Evolutionary conservation across 192 early-diverging fungal genomes (phyloP), one percentile per base, ranked within the genome.

Genomic region (Coemansia sp.): DNA sequence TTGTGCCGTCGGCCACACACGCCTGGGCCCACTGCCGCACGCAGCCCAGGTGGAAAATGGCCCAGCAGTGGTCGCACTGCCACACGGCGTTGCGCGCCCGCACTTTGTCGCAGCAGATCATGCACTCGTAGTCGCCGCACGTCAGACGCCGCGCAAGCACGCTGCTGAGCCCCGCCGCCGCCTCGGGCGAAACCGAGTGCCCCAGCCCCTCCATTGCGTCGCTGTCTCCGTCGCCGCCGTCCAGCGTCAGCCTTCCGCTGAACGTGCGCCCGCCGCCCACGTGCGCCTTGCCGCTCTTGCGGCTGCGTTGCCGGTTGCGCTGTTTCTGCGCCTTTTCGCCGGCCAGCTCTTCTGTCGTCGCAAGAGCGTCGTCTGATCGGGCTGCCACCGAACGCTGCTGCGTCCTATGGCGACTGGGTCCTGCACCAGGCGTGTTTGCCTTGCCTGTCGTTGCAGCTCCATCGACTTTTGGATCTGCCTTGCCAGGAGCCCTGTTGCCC

Each of bases 21-120:
- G 90, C 88, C 29, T 72, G 83, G 3, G 89, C 94, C 95, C 95
- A 96, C 69, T 89, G 89, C 40, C 89, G 83, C 10, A 94, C 83
- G 81, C 97, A 98, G 18, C 90, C 86, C 7, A 96, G 76, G 75
- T 98, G 97, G 74, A 97, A 97, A 3, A 95, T 89, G 13, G 92
- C 93, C 89, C 89, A 97, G 84, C 95, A 97, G 50, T 79, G 79
- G 73, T 88, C 81, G 84, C 97, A 98, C 50, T 86, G 88, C 97
- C 97, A 98, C 9, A 90, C 88, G 34, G 80, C 81, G 74, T 96
- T 87, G 7, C 84, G 85, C 12, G 80, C 85, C 50, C 87, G 83
- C 58, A 98, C 86, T 20, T 80, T 79, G 83, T 98, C 96, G 87
- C 91, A 96, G 83, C 97, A 98, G 10, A 98, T 90, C 95, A 97